Evolutionary conservation across 352 stramenopile genomes (phyloP).

Genomic region (Phytophthora megakarya): DNA sequence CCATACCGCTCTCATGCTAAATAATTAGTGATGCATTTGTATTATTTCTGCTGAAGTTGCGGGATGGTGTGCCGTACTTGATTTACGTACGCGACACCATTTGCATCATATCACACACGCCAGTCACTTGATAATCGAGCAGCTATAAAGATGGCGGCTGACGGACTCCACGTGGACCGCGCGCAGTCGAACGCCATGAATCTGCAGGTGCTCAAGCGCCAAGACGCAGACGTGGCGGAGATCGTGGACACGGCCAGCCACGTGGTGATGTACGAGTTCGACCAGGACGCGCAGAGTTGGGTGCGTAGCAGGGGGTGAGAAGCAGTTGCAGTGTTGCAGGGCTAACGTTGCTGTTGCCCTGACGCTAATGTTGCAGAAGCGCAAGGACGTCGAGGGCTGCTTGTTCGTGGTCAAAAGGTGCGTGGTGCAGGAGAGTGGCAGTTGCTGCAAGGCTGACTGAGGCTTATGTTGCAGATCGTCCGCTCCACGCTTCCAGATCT

Average conservation of each 20-base stretch:
- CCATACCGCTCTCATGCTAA: constrained; percentile 29
- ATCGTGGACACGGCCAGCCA: constrained; percentile 88
- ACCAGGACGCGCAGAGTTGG: constrained; percentile 82
- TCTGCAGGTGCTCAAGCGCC: constrained; percentile 84
- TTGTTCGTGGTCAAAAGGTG: constrained; percentile 87
- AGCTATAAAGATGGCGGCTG: constrained; percentile 38
- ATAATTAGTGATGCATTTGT: neutral
- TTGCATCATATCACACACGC: constrained; percentile 5
- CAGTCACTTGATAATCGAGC: constrained; percentile 17
- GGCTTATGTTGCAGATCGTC: constrained; percentile 48
- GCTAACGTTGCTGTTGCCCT: constrained; percentile 16
- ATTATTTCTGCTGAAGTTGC: constrained; percentile 4
- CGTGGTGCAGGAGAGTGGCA: neutral
- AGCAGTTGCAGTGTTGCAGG: neutral
- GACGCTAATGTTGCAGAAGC: constrained; percentile 55
- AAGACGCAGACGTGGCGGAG: constrained; percentile 78
- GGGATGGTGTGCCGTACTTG: neutral
- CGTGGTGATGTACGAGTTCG: constrained; percentile 90
- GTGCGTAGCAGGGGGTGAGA: constrained; percentile 43
- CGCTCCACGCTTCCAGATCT: constrained; percentile 83
- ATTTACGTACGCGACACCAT: neutral
- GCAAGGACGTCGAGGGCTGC: constrained; percentile 86
- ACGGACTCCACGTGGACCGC: constrained; percentile 69
- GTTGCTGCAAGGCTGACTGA: no score
- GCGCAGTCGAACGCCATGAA: constrained; percentile 88